phyloP scores from a whole-genome alignment of 225 moss, liverwort and hornwort species.

The Sphagnum contortum region DNA sequence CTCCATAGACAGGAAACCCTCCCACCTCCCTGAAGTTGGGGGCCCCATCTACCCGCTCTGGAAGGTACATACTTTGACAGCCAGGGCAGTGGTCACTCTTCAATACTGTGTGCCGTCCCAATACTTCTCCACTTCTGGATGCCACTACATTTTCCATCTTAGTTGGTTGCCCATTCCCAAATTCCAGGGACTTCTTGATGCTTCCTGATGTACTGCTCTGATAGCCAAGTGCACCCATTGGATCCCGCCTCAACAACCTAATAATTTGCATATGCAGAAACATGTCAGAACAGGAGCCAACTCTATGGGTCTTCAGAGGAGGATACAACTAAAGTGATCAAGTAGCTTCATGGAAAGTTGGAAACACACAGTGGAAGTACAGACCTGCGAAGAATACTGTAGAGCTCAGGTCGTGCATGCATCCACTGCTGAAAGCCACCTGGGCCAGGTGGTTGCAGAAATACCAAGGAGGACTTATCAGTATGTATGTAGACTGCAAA shows the following conservation, averaged over 20 bases:
- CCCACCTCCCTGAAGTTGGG: conserved; percentile 97
- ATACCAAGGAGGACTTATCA: conserved; percentile 68
- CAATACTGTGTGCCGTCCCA: conserved; percentile 91
- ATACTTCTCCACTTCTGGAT: conserved; percentile 83
- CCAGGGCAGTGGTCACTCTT: conserved; percentile 99
- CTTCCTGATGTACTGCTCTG: conserved; percentile 55
- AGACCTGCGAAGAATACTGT: conserved; percentile 99
- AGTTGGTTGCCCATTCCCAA: conserved; percentile 73
- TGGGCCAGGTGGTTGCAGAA: conserved; percentile 45
- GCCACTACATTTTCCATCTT: conserved; percentile 86
- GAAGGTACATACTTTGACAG: conserved; percentile 80
- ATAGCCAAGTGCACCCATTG: conserved; percentile 97
- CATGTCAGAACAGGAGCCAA: background rate
- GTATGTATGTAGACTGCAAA: conserved; percentile 99
- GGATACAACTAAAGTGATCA: too few relatives aligned
- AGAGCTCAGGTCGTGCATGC: conserved; percentile 96
- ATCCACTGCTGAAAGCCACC: conserved; percentile 98
- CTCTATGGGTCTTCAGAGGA: too few relatives aligned
- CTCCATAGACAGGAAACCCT: conserved; percentile 90
- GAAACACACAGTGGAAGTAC: too few relatives aligned
- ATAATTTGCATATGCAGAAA: conserved; percentile 1
- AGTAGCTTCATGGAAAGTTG: too few relatives aligned
- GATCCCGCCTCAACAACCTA: conserved; percentile 96
- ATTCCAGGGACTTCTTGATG: conserved; percentile 36
- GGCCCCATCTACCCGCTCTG: conserved; percentile 93